Evolutionary conservation across 306 rosid species (phyloP), one percentile per base, ranked within the genome.

Genomic region (Begonia fuchsioides): DNA sequence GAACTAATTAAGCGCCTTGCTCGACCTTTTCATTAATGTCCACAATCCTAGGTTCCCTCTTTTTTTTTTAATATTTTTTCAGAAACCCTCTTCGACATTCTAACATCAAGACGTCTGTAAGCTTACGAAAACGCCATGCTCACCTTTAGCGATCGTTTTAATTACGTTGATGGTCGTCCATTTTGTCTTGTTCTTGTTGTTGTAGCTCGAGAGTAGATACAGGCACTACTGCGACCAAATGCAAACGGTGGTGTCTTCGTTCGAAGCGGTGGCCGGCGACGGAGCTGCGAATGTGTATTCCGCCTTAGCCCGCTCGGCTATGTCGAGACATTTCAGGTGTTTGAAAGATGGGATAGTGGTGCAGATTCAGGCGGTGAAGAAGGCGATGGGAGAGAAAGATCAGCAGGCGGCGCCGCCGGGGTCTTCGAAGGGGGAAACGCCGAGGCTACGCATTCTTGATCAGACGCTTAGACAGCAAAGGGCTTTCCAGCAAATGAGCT

Each of bases 271-370:
- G 53, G 79, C 85, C 87, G 98, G 98, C 8, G 77, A 62, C 10
- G 94, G 96, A 1, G 85, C 94, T 12, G 98, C 98, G 9, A 77
- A 75, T 15, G 94, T 95, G 1, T 92, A 92, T 79, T 85, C 98
- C 0, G 80, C 80, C 6, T 58, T 86, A 49, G 98, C 98, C 0
- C 87, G 82, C 55, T 85, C 82, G 62, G 98, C 96, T 6, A 92
- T 92, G 98, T 92, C 98, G 0, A 46, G 93, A 15, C 98, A 92
- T 50, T 92, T 92, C 64, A 66, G 96, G 62, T 92, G 98, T 60
- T 66, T 92, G 11, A 92, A 85, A 69, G 98, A 92, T 8, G 78
- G 92, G 0, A 74, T 92, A 53, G 18, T 73, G 3, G 74, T 77
- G 5, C 78, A 92, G 55, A 8, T 92, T 62, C 82, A 75, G 65